These are phyloP conservation scores for Calycina herbarum DNA, from an alignment of 2,329 filamentous ascomycete genomes.

Conservation along the genomic window DNA sequence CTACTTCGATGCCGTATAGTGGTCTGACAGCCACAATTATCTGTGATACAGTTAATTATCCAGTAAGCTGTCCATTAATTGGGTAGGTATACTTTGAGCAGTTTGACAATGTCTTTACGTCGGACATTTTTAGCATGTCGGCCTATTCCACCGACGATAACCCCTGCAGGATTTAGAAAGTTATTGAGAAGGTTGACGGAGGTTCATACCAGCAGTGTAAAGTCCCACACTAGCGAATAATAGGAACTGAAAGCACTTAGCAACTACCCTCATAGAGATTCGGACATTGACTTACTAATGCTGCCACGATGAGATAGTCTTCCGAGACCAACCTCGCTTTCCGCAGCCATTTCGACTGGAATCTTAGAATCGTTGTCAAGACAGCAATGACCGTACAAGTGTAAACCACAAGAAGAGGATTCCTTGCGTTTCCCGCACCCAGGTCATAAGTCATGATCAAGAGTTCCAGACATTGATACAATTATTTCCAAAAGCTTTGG, in stretches of 20 bases:
- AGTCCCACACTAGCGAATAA: slow-evolving; percentile 16
- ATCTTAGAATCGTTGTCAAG: slow-evolving; percentile 14
- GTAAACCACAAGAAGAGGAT: slow-evolving; percentile 12
- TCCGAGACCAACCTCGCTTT: slow-evolving; percentile 10
- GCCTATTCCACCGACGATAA: slow-evolving; percentile 17
- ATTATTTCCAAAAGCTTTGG: too few relatives aligned
- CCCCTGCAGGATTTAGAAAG: slow-evolving; percentile 9
- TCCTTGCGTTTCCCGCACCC: slow-evolving; percentile 7
- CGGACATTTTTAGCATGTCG: slow-evolving; percentile 16
- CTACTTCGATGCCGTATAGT: slow-evolving; percentile 17
- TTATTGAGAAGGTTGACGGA: not conserved
- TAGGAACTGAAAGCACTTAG: slow-evolving; percentile 13
- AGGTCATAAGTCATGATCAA: slow-evolving; percentile 18
- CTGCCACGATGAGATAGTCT: slow-evolving; percentile 18
- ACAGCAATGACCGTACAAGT: slow-evolving; percentile 8
- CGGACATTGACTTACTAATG: slow-evolving; percentile 13
- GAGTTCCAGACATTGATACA: not conserved
- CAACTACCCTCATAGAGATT: not conserved
- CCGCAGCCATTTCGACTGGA: slow-evolving; percentile 14
- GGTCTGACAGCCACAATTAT: slow-evolving; percentile 15
- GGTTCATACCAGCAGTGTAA: slow-evolving; percentile 13
- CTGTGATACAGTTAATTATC: not conserved
- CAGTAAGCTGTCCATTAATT: too few relatives aligned
- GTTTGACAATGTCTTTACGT: slow-evolving; percentile 9
- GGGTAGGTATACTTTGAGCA: slow-evolving; percentile 15